These are phyloP conservation scores for Neofusicoccum laricinum DNA, from an alignment of 2,329 filamentous ascomycete genomes.

Conservation along the genomic window DNA sequence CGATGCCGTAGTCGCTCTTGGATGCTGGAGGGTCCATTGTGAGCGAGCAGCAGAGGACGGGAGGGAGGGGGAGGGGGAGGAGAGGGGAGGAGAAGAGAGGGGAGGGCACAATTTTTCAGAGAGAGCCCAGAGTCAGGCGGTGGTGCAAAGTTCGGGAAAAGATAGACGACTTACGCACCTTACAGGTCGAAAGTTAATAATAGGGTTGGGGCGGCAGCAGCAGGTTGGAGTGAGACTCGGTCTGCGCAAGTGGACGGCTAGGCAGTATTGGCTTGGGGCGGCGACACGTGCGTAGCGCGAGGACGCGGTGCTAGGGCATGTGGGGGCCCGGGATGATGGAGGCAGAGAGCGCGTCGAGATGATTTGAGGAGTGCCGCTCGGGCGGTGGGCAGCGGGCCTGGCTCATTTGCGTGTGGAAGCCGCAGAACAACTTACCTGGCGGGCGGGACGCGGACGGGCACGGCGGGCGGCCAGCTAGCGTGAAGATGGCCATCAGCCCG, in stretches of 20 bases:
- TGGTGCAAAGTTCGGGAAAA: not conserved
- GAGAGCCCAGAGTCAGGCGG: not conserved
- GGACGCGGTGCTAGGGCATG: not conserved
- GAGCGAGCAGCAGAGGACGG: not conserved
- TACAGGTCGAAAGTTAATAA: not conserved
- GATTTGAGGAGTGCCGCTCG: not conserved
- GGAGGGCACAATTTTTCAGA: not conserved
- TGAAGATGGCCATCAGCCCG: not conserved
- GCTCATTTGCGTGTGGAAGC: not conserved
- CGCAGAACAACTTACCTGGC: constrained; percentile 11
- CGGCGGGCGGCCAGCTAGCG: not conserved
- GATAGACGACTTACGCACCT: not conserved
- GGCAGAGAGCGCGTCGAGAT: not conserved
- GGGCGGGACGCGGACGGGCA: not conserved
- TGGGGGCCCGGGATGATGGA: constrained; percentile 5
- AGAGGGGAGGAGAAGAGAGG: not conserved
- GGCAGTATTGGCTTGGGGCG: too few species aligned
- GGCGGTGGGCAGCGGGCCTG: not conserved
- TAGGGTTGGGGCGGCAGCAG: not conserved
- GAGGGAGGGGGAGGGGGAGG: not conserved
- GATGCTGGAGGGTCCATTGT: not conserved
- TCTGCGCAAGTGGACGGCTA: not conserved
- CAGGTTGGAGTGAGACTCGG: not conserved
- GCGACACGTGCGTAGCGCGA: constrained; percentile 8
- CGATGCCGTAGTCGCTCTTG: not conserved